Conservation (phyloP, 768 basidiomycete species). For the Boletus rufocinnamomeus region DNA sequence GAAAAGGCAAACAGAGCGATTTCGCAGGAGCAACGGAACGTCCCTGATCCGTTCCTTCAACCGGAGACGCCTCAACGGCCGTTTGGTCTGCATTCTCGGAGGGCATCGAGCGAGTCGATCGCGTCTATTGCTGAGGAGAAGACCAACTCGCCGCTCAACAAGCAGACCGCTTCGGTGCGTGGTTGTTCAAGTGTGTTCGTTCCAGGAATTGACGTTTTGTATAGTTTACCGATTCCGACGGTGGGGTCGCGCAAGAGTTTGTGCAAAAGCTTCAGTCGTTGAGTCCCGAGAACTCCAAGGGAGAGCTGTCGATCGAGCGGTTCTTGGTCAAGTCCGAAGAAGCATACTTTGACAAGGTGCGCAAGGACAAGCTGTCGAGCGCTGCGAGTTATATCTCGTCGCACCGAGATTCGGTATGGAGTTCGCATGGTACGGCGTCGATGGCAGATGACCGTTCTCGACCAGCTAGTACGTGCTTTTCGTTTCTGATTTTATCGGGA, state of each 20-base stretch:
- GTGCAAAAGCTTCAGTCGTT: slow-evolving; percentile 80
- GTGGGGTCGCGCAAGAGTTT: slow-evolving; percentile 88
- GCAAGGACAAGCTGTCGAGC: slow-evolving; percentile 83
- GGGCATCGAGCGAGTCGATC: slow-evolving; percentile 88
- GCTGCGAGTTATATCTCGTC: slow-evolving; percentile 80
- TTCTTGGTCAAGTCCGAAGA: slow-evolving; percentile 91
- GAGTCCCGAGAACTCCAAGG: slow-evolving; percentile 84
- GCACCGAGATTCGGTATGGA: slow-evolving; percentile 80
- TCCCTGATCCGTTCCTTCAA: slow-evolving; percentile 81
- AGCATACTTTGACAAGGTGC: slow-evolving; percentile 87
- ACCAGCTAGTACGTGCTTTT: slow-evolving; percentile 63
- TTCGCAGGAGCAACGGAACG: slow-evolving; percentile 72
- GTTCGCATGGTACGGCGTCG: slow-evolving; percentile 48
- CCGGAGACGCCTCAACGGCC: slow-evolving; percentile 67
- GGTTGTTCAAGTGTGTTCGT: background rate
- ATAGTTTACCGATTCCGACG: slow-evolving; percentile 92
- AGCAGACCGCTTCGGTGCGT: slow-evolving; percentile 83
- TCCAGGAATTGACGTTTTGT: slow-evolving; percentile 2
- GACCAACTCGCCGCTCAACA: slow-evolving; percentile 87
- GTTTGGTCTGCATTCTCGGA: slow-evolving; percentile 79
- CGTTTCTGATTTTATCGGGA: slow-evolving; percentile 14
- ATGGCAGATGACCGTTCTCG: slow-evolving; percentile 63
- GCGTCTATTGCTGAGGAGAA: slow-evolving; percentile 92
- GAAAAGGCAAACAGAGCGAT: slow-evolving; percentile 85
- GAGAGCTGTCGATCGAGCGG: slow-evolving; percentile 90